Conservation (phyloP, 2,329 filamentous ascomycete genomes). For the Neofusicoccum cordaticola region DNA sequence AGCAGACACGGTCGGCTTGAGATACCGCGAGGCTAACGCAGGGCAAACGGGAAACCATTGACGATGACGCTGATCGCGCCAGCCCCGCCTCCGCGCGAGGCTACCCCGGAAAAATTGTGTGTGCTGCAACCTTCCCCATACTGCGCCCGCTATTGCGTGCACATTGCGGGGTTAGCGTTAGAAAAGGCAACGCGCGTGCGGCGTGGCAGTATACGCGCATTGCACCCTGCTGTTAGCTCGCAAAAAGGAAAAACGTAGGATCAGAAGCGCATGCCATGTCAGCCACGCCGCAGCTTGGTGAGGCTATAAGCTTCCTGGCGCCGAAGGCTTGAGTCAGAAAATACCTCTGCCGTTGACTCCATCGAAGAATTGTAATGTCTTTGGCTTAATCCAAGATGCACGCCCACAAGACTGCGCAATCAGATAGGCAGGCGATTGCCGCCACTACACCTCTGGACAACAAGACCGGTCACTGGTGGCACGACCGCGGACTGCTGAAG, state of each 20-base stretch:
- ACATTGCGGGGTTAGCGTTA: not conserved
- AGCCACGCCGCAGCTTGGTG: not conserved
- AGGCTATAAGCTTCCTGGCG: not conserved
- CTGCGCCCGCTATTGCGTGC: not conserved
- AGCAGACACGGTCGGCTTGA: not conserved
- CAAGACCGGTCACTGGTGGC: slow-evolving; percentile 11
- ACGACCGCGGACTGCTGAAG: not conserved
- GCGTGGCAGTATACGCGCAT: not conserved
- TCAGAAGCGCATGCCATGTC: not conserved
- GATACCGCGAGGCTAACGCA: not conserved
- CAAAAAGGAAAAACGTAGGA: not conserved
- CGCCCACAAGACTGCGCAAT: not conserved
- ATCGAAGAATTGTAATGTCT: not conserved
- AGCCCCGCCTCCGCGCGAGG: slow-evolving; percentile 1
- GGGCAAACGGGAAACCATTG: not conserved
- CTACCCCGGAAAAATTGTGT: not conserved
- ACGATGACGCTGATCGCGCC: not conserved
- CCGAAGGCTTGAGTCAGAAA: not conserved
- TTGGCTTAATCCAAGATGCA: not conserved
- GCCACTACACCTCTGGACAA: slow-evolving; percentile 10
- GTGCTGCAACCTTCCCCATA: slow-evolving; percentile 6
- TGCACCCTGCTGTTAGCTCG: not conserved
- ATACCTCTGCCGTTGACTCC: not conserved
- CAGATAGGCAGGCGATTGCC: slow-evolving; percentile 1
- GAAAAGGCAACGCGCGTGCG: not conserved